Evolutionary conservation across 75 land plant species (phyloP), one percentile per base, ranked within the genome.

Genomic region (Pinus tabuliformis): DNA sequence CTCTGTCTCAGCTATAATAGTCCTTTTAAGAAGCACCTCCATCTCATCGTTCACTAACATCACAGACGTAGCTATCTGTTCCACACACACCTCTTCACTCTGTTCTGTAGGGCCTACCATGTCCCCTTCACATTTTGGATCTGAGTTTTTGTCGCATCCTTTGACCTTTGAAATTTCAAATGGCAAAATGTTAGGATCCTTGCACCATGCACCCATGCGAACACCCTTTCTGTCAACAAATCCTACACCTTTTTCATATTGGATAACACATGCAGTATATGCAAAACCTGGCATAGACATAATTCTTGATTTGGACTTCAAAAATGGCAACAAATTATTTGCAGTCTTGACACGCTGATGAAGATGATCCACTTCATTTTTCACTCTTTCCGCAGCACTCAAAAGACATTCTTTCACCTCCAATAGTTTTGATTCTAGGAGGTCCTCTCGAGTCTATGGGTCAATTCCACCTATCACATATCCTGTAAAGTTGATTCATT

Each of bases 21-120:
- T 88, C 82, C 92, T 82, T 68, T 90, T 94, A 5, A 92, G 80
- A 60, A 94, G 84, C 28, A 74, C 68, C 74, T 94, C 95, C 95
- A 94, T 94, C n/a, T 86, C 88, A 78, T 87, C 89, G 52, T 89
- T 78, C 2, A 94, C 88, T 81, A 86, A 81, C 63, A 77, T 75
- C 20, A 86, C 89, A 57, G 89, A 73, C 57, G 74, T 86, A 6
- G 93, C 77, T 56, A 84, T 76, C 61, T 76, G 85, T 70, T 77
- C 84, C n/a, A 82, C 83, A 81, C 87, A 89, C 73, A 73, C 81
- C 37, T 56, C 86, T 79, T 89, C 91, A 75, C 78, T 82, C 59
- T 80, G 81, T 73, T 90, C 89, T 30, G 33, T 20, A 17, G 73
- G 57, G 21, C 81, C 87, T 66, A 70, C 16, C 78, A 73, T 72